Base-by-base conservation (phyloP, 805 yeast species). In the Maudiozyma bulderi region DNA sequence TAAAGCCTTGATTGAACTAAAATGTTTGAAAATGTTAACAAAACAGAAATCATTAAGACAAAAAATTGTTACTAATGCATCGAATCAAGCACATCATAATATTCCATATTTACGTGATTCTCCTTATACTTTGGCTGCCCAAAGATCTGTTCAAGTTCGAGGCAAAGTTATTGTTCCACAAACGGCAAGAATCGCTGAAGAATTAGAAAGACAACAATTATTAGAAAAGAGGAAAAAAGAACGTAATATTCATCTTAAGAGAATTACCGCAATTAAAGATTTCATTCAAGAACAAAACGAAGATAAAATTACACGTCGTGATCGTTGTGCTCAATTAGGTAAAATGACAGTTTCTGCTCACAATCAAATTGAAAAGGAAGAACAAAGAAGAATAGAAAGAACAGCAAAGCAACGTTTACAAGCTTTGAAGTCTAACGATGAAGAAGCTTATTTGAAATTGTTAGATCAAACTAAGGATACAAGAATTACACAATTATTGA, bases 401-500 rank as follows among this genome's bases (percentile, higher is more conserved):
- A 85, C 82, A 31, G 95, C 95, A n/a, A 85, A 82, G 61, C 90
- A 84, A 63, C 84, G 95, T 78, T 76, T 86, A 67, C 89, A 83
- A 60, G 93, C 93, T 31, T 77, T 86, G 73, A 84, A 83, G 65
- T 86, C 90, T 14, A 85, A 86, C 64, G 95, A 86, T 71, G 95
- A 86, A 66, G 95, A 86, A 62, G 93, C 93, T 2, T 86, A 86
- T 70, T 76, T 86, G 64, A 85, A 85, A 61, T 76, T 86, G 60
- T 74, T 86, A 64, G 93, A 86, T 64, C 89, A 85, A 67, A 86
- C 95, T 3, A 86, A 86, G 64, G 95, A 86, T 69, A 85, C 87
- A 40, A 80, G 95, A 77, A 82, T 86, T 57, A 85, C 93, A 1
- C 95, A 86, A 67, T 73, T 86, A 64, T 75, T 86, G 63, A 83